Evolutionary conservation across 768 basidiomycete genomes (phyloP), one percentile per base, ranked within the genome.

Genomic region (Agaricus subrufescens): DNA sequence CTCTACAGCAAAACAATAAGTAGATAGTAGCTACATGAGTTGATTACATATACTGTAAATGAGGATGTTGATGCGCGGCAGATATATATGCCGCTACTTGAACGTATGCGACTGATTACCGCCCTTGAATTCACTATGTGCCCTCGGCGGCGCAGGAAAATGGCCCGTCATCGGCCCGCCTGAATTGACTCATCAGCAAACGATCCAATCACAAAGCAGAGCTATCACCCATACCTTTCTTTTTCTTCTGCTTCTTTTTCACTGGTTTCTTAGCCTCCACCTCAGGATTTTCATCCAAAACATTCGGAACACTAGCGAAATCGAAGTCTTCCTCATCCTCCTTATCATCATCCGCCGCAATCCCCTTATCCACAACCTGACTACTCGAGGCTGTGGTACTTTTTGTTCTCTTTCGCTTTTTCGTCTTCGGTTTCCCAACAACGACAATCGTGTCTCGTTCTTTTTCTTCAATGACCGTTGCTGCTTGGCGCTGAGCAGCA

Each of bases 81-180:
- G 19, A 19, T 19, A 19, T 19, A 19, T 19, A 19, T 19, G 19
- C 14, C 62, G 61, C 64, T 77, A 77, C 72, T 77, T 84, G 74
- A 88, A 89, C 19, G 86, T 86, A 71, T 76, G 73, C 39, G 87
- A 85, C 70, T 81, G 80, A 66, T 89, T 89, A 46, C 87, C 87
- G 57, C 80, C 78, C 68, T 79, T 86, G 50, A 86, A 62, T 59
- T 88, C 84, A 58, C 81, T 82, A 55, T 82, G 73, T 31, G 84
- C 84, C 64, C 78, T 82, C 0, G 86, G 87, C 23, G 85, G 82
- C 23, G 80, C 80, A 56, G 80, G 82, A 73, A 89, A 86, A 63
- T 83, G 74, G 23, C 82, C 82, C 57, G 80, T 78, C 46, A 73
- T 74, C 29, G 59, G 62, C 43, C 74, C 78, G 57, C 73, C 80